Evolutionary conservation across 495 filamentous ascomycete species (phyloP), one percentile per base, ranked within the genome.

Genomic region (Annulohypoxylon nitens): DNA sequence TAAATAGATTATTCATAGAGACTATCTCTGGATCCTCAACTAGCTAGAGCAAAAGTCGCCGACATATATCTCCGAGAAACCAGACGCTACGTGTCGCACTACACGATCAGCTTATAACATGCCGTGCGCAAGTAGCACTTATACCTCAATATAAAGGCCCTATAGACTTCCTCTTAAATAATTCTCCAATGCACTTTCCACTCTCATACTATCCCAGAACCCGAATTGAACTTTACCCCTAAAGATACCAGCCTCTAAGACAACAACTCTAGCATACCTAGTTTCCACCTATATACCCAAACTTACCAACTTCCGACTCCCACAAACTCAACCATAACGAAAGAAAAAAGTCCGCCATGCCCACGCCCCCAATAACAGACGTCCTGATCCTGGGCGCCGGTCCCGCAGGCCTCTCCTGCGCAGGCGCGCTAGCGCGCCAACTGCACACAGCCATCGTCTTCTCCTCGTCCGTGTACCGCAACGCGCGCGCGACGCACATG

Each of bases 351-450:
- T 20, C 47, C 47, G 18, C 23, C 23, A 63, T 62, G 50, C 0
- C 64, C 18, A 39, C 41, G 0, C 16, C 33, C 9, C 55, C 64
- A 14, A 50, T 58, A 14, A 33, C 67, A 50, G 88, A 90, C 68
- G 83, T 79, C 53, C 78, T 90, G 9, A 86, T 91, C 74, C 81
- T 90, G 37, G 89, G 89, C 71, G 83, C 76, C 39, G 89, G 88
- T 2, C 87, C 88, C 5, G 85, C 86, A 8, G 89, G 88, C 8
- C 81, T 91, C 2, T 72, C 84, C 0, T 77, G 79, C 4, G 88
- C 88, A 3, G 37, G 75, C 6, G 77, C 73, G 6, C 81, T 91
- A 0, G 83, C 83, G 0, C 87, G 89, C 12, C 82, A 84, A 26
- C 69, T 79, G 4, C 81, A 86, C 65, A 83, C 78, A 2, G 76